Evolutionary conservation across 306 rosid genomes (phyloP).

Genomic region (Cucurbita argyrosperma): DNA sequence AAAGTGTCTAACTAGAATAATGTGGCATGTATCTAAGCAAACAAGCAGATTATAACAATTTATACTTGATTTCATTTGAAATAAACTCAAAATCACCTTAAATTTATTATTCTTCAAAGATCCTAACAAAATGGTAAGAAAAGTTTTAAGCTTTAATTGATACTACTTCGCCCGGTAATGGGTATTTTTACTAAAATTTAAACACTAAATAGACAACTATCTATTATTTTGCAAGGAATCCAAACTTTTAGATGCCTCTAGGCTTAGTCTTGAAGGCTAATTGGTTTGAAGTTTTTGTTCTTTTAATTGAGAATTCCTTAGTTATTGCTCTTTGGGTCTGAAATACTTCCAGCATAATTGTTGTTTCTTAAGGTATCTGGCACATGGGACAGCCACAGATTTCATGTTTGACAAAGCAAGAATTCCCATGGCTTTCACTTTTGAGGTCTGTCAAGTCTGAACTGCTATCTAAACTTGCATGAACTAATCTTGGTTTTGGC

Average conservation of each 20-base stretch:
- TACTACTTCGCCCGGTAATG: no score
- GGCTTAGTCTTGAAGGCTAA: background rate
- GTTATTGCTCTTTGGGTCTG: background rate
- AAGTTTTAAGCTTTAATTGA: no score
- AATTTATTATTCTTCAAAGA: no score
- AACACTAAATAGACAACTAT: background rate
- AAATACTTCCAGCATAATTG: background rate
- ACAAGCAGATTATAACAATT: background rate
- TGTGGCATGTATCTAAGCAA: no score
- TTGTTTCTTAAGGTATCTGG: conserved; percentile 57
- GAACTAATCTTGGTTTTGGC: background rate
- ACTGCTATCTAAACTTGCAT: background rate
- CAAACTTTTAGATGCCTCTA: background rate
- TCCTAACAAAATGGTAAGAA: no score
- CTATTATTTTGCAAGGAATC: background rate
- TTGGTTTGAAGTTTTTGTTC: background rate
- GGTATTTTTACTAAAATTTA: background rate
- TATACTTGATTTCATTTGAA: no score
- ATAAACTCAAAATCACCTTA: background rate
- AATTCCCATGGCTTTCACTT: conserved; percentile 93
- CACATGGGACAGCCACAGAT: conserved; percentile 98
- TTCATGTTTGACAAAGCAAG: conserved; percentile 70
- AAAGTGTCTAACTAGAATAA: no score
- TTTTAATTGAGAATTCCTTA: background rate
- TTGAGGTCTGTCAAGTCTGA: conserved; percentile 55